A percentile compares a stretch with the other conserved stretches of the same genome.
phyloP scores from a whole-genome alignment of 2,329 filamentous ascomycete species.

The Allantophomopsis lycopodina region DNA sequence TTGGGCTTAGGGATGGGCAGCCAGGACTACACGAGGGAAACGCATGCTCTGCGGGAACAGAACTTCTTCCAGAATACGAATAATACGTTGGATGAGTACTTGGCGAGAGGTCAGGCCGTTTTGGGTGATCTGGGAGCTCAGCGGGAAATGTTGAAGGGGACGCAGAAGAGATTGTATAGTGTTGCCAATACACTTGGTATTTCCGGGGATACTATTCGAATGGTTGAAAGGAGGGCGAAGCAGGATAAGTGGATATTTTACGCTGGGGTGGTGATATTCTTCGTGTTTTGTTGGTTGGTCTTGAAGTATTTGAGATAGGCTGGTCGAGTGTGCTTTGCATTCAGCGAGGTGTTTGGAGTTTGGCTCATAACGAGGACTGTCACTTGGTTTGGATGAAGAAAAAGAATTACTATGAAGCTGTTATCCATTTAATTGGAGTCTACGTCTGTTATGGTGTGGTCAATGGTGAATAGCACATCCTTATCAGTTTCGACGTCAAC shows the following conservation, averaged over 20 bases:
- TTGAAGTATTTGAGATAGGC: slow-evolving; percentile 63
- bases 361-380: not conserved
- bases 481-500: slow-evolving; percentile 49
- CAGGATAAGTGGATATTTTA: slow-evolving; percentile 99
- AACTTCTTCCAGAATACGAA: slow-evolving; percentile 76
- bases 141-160: slow-evolving; percentile 88
- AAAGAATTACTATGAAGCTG: no score
- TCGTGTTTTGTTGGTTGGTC: slow-evolving; percentile 84
- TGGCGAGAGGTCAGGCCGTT: slow-evolving; percentile 82
- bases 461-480: slow-evolving; percentile 63
- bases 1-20: slow-evolving; percentile 29
- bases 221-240: slow-evolving; percentile 81
- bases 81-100: slow-evolving; percentile 80
- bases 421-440: no score
- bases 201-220: slow-evolving; percentile 90
- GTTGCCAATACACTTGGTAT: slow-evolving; percentile 90
- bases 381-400: not conserved
- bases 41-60: slow-evolving; percentile 79
- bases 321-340: not conserved
- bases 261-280: slow-evolving; percentile 73
- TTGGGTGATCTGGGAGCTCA: slow-evolving; percentile 80
- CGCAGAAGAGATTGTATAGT: slow-evolving; percentile 79
- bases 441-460: slow-evolving; percentile 25
- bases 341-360: slow-evolving; percentile 14
- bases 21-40: slow-evolving; percentile 57